A percentile compares a stretch with the other conserved stretches of the same genome.
phyloP scores from a whole-genome alignment of 176 grass and related monocot genomes.

The Rhynchospora tenuis region DNA sequence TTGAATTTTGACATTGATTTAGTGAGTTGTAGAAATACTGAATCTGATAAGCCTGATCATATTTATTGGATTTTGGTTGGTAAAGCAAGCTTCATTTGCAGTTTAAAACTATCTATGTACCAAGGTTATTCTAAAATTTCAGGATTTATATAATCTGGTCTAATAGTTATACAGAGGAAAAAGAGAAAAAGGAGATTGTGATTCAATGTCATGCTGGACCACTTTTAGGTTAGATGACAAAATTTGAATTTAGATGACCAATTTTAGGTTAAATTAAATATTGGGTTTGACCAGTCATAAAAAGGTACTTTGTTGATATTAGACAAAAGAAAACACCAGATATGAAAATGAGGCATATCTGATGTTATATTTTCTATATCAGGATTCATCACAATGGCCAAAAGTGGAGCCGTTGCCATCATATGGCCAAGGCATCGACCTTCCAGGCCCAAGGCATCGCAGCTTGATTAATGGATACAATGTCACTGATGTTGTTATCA shows the following conservation, averaged over 20 bases:
- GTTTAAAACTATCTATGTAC: not conserved
- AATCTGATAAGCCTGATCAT: not conserved
- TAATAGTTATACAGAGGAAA: not conserved
- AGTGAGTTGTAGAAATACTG: not conserved
- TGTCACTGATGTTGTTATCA: constrained; percentile 74
- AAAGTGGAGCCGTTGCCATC: constrained; percentile 79
- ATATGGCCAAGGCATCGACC: constrained; percentile 73
- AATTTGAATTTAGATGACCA: not conserved
- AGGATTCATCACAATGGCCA: constrained; percentile 86
- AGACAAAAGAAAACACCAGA: not conserved
- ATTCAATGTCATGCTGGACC: not conserved
- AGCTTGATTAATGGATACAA: constrained; percentile 84
- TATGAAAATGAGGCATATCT: not conserved
- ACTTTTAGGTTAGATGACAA: not conserved
- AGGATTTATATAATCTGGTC: not conserved
- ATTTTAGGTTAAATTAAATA: not conserved
- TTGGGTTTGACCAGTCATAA: not conserved
- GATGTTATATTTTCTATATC: constrained; percentile 1
- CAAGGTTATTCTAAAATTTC: not conserved
- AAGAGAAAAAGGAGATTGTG: not conserved
- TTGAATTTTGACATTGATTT: not conserved
- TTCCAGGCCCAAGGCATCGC: constrained; percentile 59
- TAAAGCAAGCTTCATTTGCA: not conserved
- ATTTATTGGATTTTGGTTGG: not conserved
- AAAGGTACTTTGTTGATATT: not conserved